phyloP scores from a whole-genome alignment of 306 rosid species.

The Pterocarpus macrocarpus region DNA sequence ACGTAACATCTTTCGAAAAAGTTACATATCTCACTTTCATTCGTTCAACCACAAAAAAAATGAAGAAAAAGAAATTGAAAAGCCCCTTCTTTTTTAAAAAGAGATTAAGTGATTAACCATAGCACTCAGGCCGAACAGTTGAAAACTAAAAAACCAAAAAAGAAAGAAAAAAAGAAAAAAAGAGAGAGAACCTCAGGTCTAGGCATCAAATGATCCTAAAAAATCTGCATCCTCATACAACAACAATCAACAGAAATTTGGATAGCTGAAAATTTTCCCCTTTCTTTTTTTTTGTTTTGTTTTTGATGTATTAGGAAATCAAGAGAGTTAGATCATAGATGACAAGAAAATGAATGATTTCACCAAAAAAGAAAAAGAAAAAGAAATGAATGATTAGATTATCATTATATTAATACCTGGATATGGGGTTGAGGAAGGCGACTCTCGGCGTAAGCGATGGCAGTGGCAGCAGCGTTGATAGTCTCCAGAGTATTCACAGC shows the following conservation, averaged over 20 bases:
- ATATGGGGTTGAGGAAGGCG: slow-evolving; percentile 63
- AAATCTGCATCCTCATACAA: not conserved
- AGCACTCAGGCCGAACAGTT: too few species aligned
- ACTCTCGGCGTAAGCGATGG: slow-evolving; percentile 74
- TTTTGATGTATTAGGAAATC: too few species aligned
- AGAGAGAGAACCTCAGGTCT: not conserved
- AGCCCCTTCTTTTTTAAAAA: not conserved
- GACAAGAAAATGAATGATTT: not conserved
- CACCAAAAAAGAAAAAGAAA: too few species aligned
- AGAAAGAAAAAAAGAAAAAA: not conserved
- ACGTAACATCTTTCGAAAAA: slow-evolving; percentile 24
- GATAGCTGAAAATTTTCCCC: not conserved
- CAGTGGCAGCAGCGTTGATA: slow-evolving; percentile 93
- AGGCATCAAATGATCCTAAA: slow-evolving; percentile 1
- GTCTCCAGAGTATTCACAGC: slow-evolving; percentile 70
- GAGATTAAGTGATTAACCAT: too few species aligned
- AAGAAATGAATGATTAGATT: too few species aligned
- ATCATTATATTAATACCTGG: slow-evolving; percentile 63
- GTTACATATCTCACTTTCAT: slow-evolving; percentile 41
- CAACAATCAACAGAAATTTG: not conserved
- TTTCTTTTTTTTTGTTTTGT: too few species aligned
- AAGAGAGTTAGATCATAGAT: not conserved
- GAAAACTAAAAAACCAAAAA: too few species aligned
- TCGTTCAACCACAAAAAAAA: not conserved
- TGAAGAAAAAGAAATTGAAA: not conserved